A percentile compares a stretch with the other conserved stretches of the same genome.
These are phyloP conservation scores for Escallonia herrerae DNA, from an alignment of 129 eudicot genomes.

Conservation along the genomic window DNA sequence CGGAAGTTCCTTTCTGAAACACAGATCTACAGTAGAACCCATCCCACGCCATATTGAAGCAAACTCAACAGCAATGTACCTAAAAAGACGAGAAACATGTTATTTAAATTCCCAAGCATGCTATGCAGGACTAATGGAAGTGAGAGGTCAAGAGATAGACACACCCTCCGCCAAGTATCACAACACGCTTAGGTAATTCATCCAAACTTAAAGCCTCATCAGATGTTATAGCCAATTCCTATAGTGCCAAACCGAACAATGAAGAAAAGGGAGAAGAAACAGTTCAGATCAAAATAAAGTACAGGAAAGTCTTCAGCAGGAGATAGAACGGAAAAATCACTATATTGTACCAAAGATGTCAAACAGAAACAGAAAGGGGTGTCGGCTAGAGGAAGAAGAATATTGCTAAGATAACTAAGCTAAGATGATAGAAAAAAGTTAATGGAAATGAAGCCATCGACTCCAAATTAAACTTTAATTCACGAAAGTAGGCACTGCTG, in stretches of 20 bases:
- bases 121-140: slow-evolving; percentile 1
- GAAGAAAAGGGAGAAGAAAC: neutral
- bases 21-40: slow-evolving; percentile 78
- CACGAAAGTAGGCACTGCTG: too few species aligned
- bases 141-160: slow-evolving; percentile 12
- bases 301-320: neutral
- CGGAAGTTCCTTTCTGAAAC: slow-evolving; percentile 88
- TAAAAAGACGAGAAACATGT: slow-evolving; percentile 20
- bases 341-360: neutral
- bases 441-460: too few species aligned
- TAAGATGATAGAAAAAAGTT: neutral
- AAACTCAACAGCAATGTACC: slow-evolving; percentile 98
- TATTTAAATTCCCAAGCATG: neutral
- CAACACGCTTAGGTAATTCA: slow-evolving; percentile 85
- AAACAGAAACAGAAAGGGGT: neutral
- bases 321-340: neutral
- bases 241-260: slow-evolving; percentile 6
- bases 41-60: slow-evolving; percentile 99
- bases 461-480: too few species aligned
- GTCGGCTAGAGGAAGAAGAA: too few species aligned
- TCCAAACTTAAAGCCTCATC: slow-evolving; percentile 98
- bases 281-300: neutral
- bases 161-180: slow-evolving; percentile 94
- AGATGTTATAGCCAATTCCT: slow-evolving; percentile 93
- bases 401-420: too few species aligned